Conservation (phyloP, 225 moss, liverwort and hornwort species). For the Takakia lepidozioides region DNA sequence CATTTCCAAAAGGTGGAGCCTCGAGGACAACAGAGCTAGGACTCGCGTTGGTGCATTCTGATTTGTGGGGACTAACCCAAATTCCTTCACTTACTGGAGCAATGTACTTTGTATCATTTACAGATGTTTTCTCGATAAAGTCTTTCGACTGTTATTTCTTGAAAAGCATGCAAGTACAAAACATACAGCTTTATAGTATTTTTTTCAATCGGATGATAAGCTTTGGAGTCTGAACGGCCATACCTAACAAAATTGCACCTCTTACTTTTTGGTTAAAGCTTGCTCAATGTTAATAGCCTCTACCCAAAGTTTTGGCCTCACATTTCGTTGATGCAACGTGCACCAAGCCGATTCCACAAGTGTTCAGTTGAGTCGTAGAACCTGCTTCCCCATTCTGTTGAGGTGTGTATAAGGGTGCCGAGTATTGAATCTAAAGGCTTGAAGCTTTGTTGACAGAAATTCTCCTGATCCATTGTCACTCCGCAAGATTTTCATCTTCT, state of each 20-base stretch:
- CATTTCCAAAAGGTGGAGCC: not conserved
- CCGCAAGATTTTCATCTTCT: not conserved
- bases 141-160: slow-evolving; percentile 2
- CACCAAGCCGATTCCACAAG: not conserved
- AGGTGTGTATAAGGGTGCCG: not conserved
- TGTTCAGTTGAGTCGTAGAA: not conserved
- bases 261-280: too few relatives aligned
- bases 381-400: not conserved
- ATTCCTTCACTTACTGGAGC: not conserved
- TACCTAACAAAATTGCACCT: too few relatives aligned
- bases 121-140: slow-evolving; percentile 3
- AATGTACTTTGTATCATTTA: slow-evolving; percentile 4
- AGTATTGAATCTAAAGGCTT: not conserved
- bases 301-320: not conserved
- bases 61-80: not conserved
- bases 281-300: not conserved
- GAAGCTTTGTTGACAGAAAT: not conserved
- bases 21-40: not conserved
- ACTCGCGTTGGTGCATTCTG: not conserved
- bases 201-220: too few relatives aligned
- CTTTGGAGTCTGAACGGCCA: too few relatives aligned
- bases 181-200: too few relatives aligned
- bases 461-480: slow-evolving; percentile 4
- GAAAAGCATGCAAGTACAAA: too few relatives aligned
- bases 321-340: not conserved